Evolutionary conservation across 1,284 basidiomycete species (phyloP), one percentile per base, ranked within the genome.

Genomic region (Ceratobasidium sp.): DNA sequence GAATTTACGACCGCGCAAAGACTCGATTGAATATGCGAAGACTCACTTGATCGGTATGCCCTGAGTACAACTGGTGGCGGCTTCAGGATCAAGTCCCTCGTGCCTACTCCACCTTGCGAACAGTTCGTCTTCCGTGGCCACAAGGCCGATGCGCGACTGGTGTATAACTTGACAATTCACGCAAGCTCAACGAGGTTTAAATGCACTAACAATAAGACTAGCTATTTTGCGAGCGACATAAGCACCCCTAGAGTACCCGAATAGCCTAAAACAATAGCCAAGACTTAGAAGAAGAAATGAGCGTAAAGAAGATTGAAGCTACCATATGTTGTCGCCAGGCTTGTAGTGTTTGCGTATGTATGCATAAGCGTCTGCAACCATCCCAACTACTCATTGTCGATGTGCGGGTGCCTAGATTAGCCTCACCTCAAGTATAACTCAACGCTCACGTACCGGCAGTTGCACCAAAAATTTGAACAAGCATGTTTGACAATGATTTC

Each of bases 211-310:
- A 40, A 79, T 79, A 9, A 79, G 60, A 53, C 63, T 72, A 12
- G 78, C 78, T 7, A 79, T 77, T 53, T 78, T 79, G 3, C 78
- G 77, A 20, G 64, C 78, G 6, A 68, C 78, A 72, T 79, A 79
- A 28, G 78, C 78, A 18, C 78, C 78, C 28, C 71, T 73, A 4
- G 71, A 73, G 26, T 73, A 73, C 1, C 71, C 71, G 23, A 73
- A 73, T 13, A 73, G 44, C 39, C 71, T 73, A 28, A 4, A 33
- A 33, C 33, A 33, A 4, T 4, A 33, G 33, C 4, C 1, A 4
- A 33, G 1, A 4, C 4, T 4, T 33, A 33, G 33, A 1, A 33
- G 33, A 4, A 33, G 33, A n/a, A n/a, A n/a, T n/a, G n/a, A n/a
- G n/a, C 33, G 33, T 33, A 33, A 33, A 33, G 33, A 33, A 4